Conservation (phyloP, 176 grass and related monocot genomes). For the Paspalum notatum region DNA sequence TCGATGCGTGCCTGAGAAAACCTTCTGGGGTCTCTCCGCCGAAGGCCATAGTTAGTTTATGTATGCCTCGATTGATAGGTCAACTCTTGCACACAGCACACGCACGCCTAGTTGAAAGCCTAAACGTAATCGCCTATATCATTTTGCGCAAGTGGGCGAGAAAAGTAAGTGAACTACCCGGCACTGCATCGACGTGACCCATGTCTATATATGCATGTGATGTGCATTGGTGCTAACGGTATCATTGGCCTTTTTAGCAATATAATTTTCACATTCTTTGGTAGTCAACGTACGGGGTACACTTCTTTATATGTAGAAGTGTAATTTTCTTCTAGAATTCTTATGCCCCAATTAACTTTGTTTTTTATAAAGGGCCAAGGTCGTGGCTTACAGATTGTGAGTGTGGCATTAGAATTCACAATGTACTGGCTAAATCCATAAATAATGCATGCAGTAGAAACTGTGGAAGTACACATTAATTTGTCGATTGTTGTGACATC, state of each 20-base stretch:
- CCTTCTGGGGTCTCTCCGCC: neutral
- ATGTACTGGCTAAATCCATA: too few species aligned
- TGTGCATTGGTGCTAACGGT: too few species aligned
- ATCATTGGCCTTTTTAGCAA: neutral
- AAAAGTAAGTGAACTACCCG: neutral
- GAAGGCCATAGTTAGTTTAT: conserved; percentile 19
- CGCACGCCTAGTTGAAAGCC: conserved; percentile 19
- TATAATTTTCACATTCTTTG: neutral
- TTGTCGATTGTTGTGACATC: too few species aligned
- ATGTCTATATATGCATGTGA: neutral
- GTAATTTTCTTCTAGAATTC: neutral
- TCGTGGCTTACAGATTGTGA: neutral
- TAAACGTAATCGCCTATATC: neutral
- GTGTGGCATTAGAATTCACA: neutral
- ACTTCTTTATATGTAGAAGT: neutral
- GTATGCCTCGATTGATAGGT: conserved; percentile 24
- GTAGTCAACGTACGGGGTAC: neutral
- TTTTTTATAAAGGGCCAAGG: neutral
- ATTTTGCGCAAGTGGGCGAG: conserved; percentile 39
- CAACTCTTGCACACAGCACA: conserved; percentile 23
- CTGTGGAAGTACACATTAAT: too few species aligned
- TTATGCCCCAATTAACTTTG: neutral
- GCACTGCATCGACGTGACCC: conserved; percentile 27
- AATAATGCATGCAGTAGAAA: too few species aligned
- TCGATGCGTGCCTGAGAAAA: conserved; percentile 37